These are phyloP conservation scores for Colletotrichum sp. DNA, from an alignment of 2,329 filamentous ascomycete species.

Conservation along the genomic window DNA sequence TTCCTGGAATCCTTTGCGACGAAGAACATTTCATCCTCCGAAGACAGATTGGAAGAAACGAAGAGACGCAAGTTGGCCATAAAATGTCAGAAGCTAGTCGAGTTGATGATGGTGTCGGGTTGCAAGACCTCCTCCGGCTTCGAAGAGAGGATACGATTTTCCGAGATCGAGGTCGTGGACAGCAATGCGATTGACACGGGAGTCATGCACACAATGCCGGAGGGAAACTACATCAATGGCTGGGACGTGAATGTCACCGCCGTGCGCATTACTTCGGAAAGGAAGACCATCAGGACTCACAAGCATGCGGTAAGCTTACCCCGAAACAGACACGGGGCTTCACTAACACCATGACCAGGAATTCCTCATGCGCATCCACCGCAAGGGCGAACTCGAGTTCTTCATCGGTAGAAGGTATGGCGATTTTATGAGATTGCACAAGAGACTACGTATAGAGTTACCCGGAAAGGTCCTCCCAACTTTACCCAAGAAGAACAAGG, in stretches of 20 bases:
- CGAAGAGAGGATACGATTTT: constrained; percentile 95
- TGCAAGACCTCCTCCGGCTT: constrained; percentile 95
- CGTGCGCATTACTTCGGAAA: constrained; percentile 80
- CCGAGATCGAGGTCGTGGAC: constrained; percentile 96
- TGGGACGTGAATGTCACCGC: constrained; percentile 97
- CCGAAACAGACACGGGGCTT: neutral
- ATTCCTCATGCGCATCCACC: constrained; percentile 87
- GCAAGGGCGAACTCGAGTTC: constrained; percentile 74
- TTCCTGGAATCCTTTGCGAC: constrained; percentile 97
- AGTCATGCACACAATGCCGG: constrained; percentile 83
- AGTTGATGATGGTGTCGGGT: constrained; percentile 99
- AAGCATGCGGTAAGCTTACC: constrained; percentile 77
- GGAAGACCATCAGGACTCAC: constrained; percentile 87
- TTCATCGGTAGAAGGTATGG: constrained; percentile 88
- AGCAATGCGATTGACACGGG: constrained; percentile 91
- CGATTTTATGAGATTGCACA: constrained; percentile 83
- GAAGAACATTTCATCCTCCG: constrained; percentile 96
- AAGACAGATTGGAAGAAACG: constrained; percentile 94
- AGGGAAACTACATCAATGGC: constrained; percentile 90
- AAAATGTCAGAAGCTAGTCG: constrained; percentile 94
- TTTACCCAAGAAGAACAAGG: constrained; percentile 91
- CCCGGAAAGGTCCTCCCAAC: constrained; percentile 89
- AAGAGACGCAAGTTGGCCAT: constrained; percentile 90
- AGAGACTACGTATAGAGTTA: constrained; percentile 79
- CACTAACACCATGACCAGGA: constrained; percentile 60